These are phyloP conservation scores for Corrigiola litoralis DNA, from an alignment of 179 eudicot genomes.

Conservation along the genomic window DNA sequence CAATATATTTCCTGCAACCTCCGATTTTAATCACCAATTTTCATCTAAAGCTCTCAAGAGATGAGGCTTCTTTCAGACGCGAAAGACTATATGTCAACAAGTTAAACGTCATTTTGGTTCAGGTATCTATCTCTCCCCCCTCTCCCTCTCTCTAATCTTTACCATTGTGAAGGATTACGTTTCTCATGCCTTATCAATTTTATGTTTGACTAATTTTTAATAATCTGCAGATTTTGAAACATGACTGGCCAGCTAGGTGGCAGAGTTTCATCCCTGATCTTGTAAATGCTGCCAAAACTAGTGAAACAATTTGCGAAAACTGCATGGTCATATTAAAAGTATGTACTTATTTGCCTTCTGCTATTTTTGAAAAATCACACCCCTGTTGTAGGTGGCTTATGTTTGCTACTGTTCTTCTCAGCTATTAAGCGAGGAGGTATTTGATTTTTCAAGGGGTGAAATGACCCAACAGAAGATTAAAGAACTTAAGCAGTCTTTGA, in stretches of 20 bases:
- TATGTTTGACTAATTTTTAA: background rate
- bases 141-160: background rate
- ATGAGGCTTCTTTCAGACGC: constrained; percentile 77
- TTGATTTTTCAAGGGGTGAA: constrained; percentile 99
- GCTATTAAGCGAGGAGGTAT: constrained; percentile 97
- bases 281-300: constrained; percentile 91
- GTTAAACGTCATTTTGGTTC: constrained; percentile 84
- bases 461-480: constrained; percentile 98
- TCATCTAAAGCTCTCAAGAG: constrained; percentile 67
- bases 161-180: background rate
- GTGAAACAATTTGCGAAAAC: constrained; percentile 96
- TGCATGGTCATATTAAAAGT: constrained; percentile 99
- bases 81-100: constrained; percentile 95
- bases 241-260: constrained; percentile 99
- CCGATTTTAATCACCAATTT: too few species aligned
- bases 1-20: background rate
- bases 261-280: constrained; percentile 94
- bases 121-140: constrained; percentile 40
- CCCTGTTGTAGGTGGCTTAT: background rate
- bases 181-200: background rate
- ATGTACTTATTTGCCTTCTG: constrained; percentile 11
- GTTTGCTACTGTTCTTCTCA: constrained; percentile 15
- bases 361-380: background rate
- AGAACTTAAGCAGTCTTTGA: constrained; percentile 91
- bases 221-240: constrained; percentile 77